A percentile compares a stretch with the other conserved stretches of the same genome.
phyloP scores from a whole-genome alignment of 768 basidiomycete genomes.

The Pleurotus djamor region DNA sequence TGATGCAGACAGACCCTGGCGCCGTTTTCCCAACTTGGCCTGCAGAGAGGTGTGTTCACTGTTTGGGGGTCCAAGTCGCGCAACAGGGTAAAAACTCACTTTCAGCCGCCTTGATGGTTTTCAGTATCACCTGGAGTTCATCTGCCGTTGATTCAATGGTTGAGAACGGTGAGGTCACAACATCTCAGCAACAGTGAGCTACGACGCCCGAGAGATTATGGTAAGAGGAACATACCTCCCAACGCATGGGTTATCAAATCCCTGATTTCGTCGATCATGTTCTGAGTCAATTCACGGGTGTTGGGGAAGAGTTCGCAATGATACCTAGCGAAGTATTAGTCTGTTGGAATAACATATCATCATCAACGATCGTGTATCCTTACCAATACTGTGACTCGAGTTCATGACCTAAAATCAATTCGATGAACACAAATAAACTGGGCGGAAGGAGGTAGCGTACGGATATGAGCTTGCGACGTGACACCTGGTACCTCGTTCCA shows the following conservation, averaged over 20 bases:
- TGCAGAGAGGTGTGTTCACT: background rate
- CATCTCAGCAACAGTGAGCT: background rate
- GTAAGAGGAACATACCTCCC: conserved; percentile 2
- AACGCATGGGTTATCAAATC: conserved; percentile 15
- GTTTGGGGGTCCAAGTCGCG: background rate
- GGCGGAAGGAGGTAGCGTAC: conserved; percentile 15
- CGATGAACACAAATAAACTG: background rate
- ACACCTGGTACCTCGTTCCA: conserved; percentile 1
- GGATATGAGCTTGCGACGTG: conserved; percentile 19
- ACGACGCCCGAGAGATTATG: no score
- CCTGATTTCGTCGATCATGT: conserved; percentile 20
- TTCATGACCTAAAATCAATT: conserved; percentile 22
- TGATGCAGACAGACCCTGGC: background rate
- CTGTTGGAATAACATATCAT: background rate
- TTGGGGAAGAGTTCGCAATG: conserved; percentile 32
- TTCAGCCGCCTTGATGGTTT: background rate
- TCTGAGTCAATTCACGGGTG: conserved; percentile 16
- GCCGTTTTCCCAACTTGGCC: background rate
- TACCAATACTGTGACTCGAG: conserved; percentile 36
- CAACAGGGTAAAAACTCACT: background rate
- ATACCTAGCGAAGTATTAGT: conserved; percentile 16
- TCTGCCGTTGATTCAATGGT: conserved; percentile 3
- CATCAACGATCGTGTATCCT: background rate
- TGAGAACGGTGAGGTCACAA: background rate
- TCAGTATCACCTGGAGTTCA: background rate